Percentiles rank a stretch among this genome's conserved stretches.
phyloP scores from a whole-genome alignment of 345 rosid genomes.

The Cardamine resedifolia region DNA sequence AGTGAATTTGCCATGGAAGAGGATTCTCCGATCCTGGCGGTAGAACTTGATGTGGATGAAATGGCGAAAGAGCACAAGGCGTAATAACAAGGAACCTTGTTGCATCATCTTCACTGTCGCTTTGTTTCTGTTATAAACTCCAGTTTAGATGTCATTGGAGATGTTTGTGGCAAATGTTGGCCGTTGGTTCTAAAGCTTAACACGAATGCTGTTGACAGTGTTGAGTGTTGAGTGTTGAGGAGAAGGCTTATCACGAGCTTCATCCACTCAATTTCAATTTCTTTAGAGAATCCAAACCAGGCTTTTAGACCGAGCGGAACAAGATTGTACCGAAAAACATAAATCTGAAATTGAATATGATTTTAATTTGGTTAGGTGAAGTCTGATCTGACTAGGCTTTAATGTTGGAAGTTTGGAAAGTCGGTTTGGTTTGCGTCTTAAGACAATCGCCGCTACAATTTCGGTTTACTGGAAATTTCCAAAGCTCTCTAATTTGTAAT shows the following conservation, averaged over 20 bases:
- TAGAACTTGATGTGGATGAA: constrained; percentile 89
- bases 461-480: neutral
- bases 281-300: neutral
- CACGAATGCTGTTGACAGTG: neutral
- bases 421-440: neutral
- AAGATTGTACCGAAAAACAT: constrained; percentile 5
- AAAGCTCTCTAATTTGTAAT: neutral
- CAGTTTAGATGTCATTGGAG: constrained; percentile 19
- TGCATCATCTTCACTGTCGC: neutral
- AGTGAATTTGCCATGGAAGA: constrained; percentile 62
- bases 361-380: neutral
- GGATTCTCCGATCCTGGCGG: constrained; percentile 75
- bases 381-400: neutral
- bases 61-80: constrained; percentile 79
- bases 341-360: neutral
- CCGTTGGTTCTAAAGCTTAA: constrained; percentile 5
- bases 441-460: neutral
- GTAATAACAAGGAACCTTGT: constrained; percentile 25
- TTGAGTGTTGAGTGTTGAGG: constrained; percentile 17
- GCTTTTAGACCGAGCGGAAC: constrained; percentile 17
- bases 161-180: constrained; percentile 26
- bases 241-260: constrained; percentile 13
- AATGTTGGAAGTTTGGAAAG: neutral
- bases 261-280: constrained; percentile 13
- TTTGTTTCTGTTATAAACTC: constrained; percentile 26